Evolutionary conservation across 2,329 filamentous ascomycete species (phyloP).

Genomic region (Talaromyces amestolkiae): DNA sequence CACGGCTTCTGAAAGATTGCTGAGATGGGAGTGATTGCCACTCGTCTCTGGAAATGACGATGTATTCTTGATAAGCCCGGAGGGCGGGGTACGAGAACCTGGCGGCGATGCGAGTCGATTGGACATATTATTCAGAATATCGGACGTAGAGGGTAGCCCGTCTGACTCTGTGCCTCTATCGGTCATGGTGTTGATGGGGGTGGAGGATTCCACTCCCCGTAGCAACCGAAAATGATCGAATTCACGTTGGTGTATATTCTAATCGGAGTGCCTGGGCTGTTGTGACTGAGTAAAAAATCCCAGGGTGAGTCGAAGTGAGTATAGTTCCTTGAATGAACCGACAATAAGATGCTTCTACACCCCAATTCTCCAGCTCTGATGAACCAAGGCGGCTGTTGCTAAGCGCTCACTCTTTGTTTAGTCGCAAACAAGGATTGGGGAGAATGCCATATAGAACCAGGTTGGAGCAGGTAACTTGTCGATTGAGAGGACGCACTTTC

Average conservation of each 20-base stretch:
- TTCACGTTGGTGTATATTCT: neutral
- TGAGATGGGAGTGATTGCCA: constrained; percentile 27
- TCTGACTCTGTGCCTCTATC: constrained; percentile 24
- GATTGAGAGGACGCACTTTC: neutral
- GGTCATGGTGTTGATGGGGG: constrained; percentile 23
- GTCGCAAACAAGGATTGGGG: neutral
- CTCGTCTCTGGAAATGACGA: constrained; percentile 35
- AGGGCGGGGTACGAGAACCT: constrained; percentile 60
- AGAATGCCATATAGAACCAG: neutral
- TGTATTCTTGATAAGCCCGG: constrained; percentile 49
- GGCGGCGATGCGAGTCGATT: constrained; percentile 46
- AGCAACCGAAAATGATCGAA: constrained; percentile 8
- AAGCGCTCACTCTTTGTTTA: constrained; percentile 4
- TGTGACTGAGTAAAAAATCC: neutral
- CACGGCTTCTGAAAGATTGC: constrained; percentile 51
- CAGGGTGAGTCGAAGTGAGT: neutral
- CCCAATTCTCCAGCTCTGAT: neutral
- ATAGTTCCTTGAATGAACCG: neutral
- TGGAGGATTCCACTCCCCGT: constrained; percentile 5
- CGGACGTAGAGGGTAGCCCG: constrained; percentile 1
- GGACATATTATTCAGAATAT: constrained; percentile 11
- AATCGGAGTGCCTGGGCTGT: neutral
- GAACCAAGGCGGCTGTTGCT: constrained; percentile 1
- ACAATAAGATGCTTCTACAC: neutral
- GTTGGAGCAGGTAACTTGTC: neutral